Evolutionary conservation across 2,329 filamentous ascomycete species (phyloP).

Genomic region (Cladorrhinum sp.): DNA sequence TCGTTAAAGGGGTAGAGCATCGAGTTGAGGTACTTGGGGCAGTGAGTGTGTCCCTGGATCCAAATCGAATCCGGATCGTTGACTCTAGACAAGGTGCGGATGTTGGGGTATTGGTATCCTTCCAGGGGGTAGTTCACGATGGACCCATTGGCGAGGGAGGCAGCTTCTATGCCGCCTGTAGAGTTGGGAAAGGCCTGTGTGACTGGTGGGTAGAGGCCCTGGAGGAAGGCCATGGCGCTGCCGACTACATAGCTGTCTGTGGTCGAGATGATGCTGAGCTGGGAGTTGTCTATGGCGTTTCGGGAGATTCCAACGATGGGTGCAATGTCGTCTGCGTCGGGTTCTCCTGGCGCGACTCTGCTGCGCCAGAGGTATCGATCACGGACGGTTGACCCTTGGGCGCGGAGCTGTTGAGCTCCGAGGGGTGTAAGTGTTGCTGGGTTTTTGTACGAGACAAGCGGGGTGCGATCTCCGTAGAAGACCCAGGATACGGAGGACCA

Average conservation of each 20-base stretch:
- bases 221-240: conserved; percentile 73
- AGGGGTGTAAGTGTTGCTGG: conserved; percentile 45
- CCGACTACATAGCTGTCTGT: conserved; percentile 53
- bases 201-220: conserved; percentile 78
- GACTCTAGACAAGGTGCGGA: conserved; percentile 50
- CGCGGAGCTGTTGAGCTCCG: conserved; percentile 51
- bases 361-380: conserved; percentile 43
- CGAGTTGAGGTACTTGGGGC: conserved; percentile 37
- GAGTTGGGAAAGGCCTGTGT: conserved; percentile 38
- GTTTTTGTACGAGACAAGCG: conserved; percentile 31
- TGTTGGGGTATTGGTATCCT: conserved; percentile 77
- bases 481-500: conserved; percentile 50
- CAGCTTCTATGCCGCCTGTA: conserved; percentile 33
- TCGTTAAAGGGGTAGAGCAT: conserved; percentile 28
- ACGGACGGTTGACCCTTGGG: conserved; percentile 48
- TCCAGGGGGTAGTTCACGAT: conserved; percentile 62
- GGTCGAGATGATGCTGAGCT: conserved; percentile 43
- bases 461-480: conserved; percentile 53
- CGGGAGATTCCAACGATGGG: conserved; percentile 43
- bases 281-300: conserved; percentile 47
- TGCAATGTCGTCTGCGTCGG: conserved; percentile 27
- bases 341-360: conserved; percentile 18
- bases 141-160: conserved; percentile 41
- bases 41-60: conserved; percentile 39
- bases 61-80: conserved; percentile 44